Evolutionary conservation across 805 yeast genomes (phyloP).

Genomic region (Saccharomycopsis capsularis): DNA sequence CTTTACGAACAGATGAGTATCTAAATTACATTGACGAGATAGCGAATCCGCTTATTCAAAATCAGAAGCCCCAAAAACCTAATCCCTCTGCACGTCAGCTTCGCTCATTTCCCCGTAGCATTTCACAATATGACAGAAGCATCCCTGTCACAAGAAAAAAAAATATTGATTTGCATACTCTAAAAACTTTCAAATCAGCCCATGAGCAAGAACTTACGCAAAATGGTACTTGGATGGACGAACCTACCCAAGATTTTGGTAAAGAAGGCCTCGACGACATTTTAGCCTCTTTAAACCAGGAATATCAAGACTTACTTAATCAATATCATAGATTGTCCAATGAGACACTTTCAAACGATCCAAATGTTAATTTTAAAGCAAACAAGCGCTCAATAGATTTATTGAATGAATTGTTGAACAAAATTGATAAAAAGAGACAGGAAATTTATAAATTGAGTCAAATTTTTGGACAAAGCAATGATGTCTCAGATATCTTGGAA

Average conservation of each 20-base stretch:
- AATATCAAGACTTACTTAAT: slow-evolving; percentile 6
- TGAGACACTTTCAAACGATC: slow-evolving; percentile 1
- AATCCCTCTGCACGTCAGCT: slow-evolving; percentile 1
- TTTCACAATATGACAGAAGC: too few relatives aligned
- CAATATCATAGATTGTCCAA: slow-evolving; percentile 6
- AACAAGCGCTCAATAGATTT: slow-evolving; percentile 13
- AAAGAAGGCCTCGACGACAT: slow-evolving; percentile 5
- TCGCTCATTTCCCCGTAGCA: too few relatives aligned
- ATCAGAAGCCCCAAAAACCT: background rate
- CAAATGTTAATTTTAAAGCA: slow-evolving; percentile 4
- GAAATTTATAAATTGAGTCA: slow-evolving; percentile 10
- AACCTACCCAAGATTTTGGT: background rate
- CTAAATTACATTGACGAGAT: slow-evolving; percentile 11
- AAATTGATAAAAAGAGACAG: slow-evolving; percentile 16
- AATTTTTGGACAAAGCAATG: background rate
- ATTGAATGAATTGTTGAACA: slow-evolving; percentile 4
- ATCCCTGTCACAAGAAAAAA: too few relatives aligned
- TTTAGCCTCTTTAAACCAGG: slow-evolving; percentile 8
- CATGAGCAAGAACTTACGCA: background rate
- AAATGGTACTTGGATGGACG: slow-evolving; percentile 14
- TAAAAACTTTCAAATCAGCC: background rate
- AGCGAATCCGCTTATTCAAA: background rate
- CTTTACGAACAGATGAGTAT: slow-evolving; percentile 14
- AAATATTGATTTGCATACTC: slow-evolving; percentile 11
- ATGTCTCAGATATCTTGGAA: too few relatives aligned